Evolutionary conservation across 1,284 basidiomycete species (phyloP), one percentile per base, ranked within the genome.

Genomic region (Cerioporus squamosus): DNA sequence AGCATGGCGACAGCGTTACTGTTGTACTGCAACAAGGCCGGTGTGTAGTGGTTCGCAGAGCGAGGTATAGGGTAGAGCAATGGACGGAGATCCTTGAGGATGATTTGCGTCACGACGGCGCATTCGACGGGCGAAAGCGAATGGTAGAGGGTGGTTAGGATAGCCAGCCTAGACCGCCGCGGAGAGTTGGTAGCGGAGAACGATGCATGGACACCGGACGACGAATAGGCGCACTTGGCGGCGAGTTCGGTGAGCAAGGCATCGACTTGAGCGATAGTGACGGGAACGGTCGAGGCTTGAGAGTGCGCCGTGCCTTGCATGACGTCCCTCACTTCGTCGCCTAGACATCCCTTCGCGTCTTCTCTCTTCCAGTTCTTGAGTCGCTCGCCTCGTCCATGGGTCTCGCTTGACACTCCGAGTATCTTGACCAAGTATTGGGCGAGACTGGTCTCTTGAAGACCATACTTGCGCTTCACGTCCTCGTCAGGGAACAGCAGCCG

Each of bases 401-500:
- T n/a, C 2, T 44, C 43, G 20, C 61, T 66, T 2, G 68, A 73
- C 0, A 85, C 70, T 7, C 78, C 81, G 50, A 89, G 76, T 14
- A 83, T 78, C 15, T 81, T 72, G 2, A 79, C 77, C 0, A 95
- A 76, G 29, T 79, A 72, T 7, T 72, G 70, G 0, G 82, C 82
- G n/a, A 95, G 78, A n/a, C 72, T 78, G 5, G 77, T 75, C 74
- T 95, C 93, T 67, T 90, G 85, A 66, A 95, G 76, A 18, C 85
- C 84, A 64, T 92, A 95, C 67, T 86, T 86, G 29, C 93, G 78
- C 29, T 81, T 73, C 0, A 76, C 66, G 56, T 94, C 92, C 57
- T 92, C 85, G 55, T 94, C 86, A 0, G 94, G 93, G 69, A 94
- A 94, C n/a, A 95, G 75, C 2, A 94, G 71, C 1, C 86, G 83